Conservation (phyloP, 192 early-diverging fungal species). For the Backusella australiensis region DNA sequence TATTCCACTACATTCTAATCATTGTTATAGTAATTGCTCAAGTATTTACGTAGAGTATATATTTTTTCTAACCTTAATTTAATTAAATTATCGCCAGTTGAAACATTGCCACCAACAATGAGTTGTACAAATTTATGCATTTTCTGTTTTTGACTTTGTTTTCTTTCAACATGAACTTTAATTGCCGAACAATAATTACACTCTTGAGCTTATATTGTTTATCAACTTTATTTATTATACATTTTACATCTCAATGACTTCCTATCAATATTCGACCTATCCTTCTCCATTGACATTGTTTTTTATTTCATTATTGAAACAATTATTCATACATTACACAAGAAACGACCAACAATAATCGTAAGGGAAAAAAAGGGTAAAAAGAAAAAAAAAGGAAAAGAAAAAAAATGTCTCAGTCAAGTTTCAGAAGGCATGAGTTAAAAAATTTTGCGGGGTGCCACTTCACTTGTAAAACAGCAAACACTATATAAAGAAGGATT, state of each 20-base stretch:
- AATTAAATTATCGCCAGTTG: not conserved
- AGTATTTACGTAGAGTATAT: not conserved
- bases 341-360: not conserved
- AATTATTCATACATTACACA: not conserved
- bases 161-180: not conserved
- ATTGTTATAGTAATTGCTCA: not conserved
- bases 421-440: not conserved
- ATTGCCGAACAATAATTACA: not conserved
- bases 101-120: not conserved
- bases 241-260: too few relatives aligned
- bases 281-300: not conserved
- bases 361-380: not conserved
- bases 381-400: not conserved
- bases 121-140: not conserved
- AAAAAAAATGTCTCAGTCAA: slow-evolving; percentile 2
- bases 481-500: not conserved
- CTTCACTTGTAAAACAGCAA: not conserved
- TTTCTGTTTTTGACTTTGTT: not conserved
- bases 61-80: not conserved
- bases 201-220: not conserved
- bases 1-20: not conserved
- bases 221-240: not conserved
- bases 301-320: not conserved
- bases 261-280: too few relatives aligned
- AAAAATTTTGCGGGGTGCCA: not conserved